Base-by-base conservation (phyloP, 257 asterid species). In the Hygrophila difformis region DNA sequence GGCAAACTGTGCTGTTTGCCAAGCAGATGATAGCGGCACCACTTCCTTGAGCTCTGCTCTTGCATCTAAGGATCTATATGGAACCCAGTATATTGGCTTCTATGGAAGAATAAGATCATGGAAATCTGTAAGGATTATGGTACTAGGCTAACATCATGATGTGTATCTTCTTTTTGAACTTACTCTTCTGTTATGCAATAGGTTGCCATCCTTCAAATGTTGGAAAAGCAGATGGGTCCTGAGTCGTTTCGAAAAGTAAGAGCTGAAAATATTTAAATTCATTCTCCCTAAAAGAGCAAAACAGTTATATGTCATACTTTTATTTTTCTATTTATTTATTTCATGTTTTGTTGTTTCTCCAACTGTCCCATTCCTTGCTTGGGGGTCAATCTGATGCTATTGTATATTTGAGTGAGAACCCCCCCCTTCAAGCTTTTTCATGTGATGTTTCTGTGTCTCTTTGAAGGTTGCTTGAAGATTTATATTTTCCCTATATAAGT, bases 201-300 rank as follows among this genome's bases (percentile, higher is more conserved):
- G 99, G 94, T 91, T 64, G 96, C 96, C 17, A 69, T 91, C 56
- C 93, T 91, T 57, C 99, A 91, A 69, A 91, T 91, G 96, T 61
- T 91, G 68, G 99, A 91, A 67, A 91, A 91, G 62, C 99, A 91
- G 73, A 91, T 91, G 99, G 99, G 99, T 57, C 99, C 99, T 2
- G 99, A 91, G 80, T 70, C 96, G 28, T 91, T 91, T 48, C 87
- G 99, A 38, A 91, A 85, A 74, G 99, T 91, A 72, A 63, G 86
- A 46, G 40, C n/a, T n/a, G n/a, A n/a, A n/a, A n/a, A n/a, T n/a
- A n/a, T n/a, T n/a, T n/a, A n/a, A n/a, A n/a, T n/a, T n/a, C n/a
- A n/a, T n/a, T n/a, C n/a, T n/a, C n/a, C n/a, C n/a, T n/a, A n/a
- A n/a, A n/a, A n/a, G n/a, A n/a, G n/a, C n/a, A n/a, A n/a, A n/a